A percentile compares a stretch with the other conserved stretches of the same genome.
phyloP scores from a whole-genome alignment of 2,329 filamentous ascomycete species.

The Calonectria hongkongensis region DNA sequence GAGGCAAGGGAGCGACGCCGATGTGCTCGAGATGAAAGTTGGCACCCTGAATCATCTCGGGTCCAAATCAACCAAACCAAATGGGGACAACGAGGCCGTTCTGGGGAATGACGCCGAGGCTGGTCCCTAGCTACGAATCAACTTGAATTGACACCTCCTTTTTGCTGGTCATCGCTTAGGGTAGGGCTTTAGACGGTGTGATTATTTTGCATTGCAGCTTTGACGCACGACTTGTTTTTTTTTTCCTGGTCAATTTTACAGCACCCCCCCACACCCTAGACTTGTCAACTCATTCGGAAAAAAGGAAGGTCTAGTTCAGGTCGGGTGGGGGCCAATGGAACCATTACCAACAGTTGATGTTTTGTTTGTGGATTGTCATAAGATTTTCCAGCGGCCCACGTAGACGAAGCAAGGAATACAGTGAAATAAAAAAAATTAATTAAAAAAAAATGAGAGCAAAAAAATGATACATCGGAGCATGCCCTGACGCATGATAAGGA shows the following conservation, averaged over 20 bases:
- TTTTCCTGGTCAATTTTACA: constrained; percentile 11
- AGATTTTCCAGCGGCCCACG: constrained; percentile 22
- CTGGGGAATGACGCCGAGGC: constrained; percentile 46
- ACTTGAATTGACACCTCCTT: constrained; percentile 35
- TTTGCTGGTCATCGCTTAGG: constrained; percentile 34
- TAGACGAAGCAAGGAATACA: neutral
- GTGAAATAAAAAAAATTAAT: constrained; percentile 18
- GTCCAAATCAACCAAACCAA: constrained; percentile 42
- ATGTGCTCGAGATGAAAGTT: constrained; percentile 70
- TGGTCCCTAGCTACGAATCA: constrained; percentile 44
- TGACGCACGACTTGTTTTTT: constrained; percentile 17
- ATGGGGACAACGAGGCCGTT: constrained; percentile 40
- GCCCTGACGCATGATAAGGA: constrained; percentile 33
- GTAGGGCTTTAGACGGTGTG: constrained; percentile 28
- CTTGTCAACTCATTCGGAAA: constrained; percentile 16
- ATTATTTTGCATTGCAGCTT: constrained; percentile 14
- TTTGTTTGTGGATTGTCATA: constrained; percentile 25
- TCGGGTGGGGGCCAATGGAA: neutral
- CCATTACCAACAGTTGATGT: neutral
- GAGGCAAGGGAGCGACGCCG: constrained; percentile 68
- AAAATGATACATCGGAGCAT: constrained; percentile 28
- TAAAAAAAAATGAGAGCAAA: constrained; percentile 21
- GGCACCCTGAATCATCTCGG: constrained; percentile 56
- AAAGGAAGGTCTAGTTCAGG: constrained; percentile 12
- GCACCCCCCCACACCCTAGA: constrained; percentile 9